Percentiles rank a stretch among this genome's conserved stretches.
These are phyloP conservation scores for Lyophyllum semitale DNA, from an alignment of 768 basidiomycete species.

Conservation along the genomic window DNA sequence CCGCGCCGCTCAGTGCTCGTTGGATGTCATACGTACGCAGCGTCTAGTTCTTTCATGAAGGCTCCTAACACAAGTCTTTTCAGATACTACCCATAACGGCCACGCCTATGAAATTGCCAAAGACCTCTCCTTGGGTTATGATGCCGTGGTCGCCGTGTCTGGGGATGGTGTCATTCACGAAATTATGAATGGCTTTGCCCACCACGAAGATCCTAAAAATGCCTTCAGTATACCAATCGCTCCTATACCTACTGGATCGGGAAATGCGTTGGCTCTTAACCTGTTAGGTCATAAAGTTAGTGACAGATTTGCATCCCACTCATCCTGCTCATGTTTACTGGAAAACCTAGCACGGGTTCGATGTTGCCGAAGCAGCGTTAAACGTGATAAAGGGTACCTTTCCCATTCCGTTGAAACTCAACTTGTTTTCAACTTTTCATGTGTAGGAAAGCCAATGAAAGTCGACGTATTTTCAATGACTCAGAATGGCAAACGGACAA, in stretches of 20 bases:
- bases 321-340: not conserved
- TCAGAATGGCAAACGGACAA: constrained; percentile 59
- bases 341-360: constrained; percentile 57
- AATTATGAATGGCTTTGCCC: constrained; percentile 79
- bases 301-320: not conserved
- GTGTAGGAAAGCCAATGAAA: constrained; percentile 67
- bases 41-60: not conserved
- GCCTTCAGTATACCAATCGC: constrained; percentile 73
- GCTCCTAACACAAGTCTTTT: not conserved
- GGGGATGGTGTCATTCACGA: constrained; percentile 88
- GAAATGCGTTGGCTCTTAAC: constrained; percentile 76
- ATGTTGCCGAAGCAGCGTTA: constrained; percentile 70
- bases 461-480: constrained; percentile 79
- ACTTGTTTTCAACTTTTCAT: not conserved
- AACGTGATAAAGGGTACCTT: constrained; percentile 77
- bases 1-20: constrained; percentile 59
- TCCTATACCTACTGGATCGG: constrained; percentile 82
- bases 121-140: constrained; percentile 57
- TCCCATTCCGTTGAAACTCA: constrained; percentile 17
- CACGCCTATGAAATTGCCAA: constrained; percentile 72
- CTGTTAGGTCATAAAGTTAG: constrained; percentile 67
- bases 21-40: constrained; percentile 64
- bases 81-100: constrained; percentile 63
- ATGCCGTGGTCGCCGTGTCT: constrained; percentile 74
- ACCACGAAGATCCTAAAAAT: constrained; percentile 56